Evolutionary conservation across 805 yeast species (phyloP), one percentile per base, ranked within the genome.

Genomic region (Suhomyces kilbournensis): DNA sequence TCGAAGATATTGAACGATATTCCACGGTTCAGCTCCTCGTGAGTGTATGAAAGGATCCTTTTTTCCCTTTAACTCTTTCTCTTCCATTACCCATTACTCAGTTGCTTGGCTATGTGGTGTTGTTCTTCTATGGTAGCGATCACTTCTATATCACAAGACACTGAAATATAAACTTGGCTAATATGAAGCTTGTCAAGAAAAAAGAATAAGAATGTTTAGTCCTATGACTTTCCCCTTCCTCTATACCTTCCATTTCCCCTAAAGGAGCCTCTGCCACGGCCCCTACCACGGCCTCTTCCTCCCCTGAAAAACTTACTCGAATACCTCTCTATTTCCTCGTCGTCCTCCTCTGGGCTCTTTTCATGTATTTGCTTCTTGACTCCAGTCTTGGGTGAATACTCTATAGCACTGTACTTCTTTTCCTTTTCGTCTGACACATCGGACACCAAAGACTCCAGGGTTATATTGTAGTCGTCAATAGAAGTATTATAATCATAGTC

Each of bases 251-350:
- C 54, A 44, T 57, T 45, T 46, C 57, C 53, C 55, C 60, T 51
- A 51, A 49, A 54, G 17, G 48, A 43, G 10, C 56, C 51, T 49
- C 65, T 46, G 7, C 60, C 57, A 7, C 60, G 46, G 8, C 48
- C 52, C 19, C 55, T 47, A 6, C 54, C 61, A 23, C 61, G 28
- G 8, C 38, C 38, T 19, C 61, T 57, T 20, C 57, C 47, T 14
- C 59, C 53, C 44, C 56, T 43, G 10, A 50, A 19, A 30, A 43
- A 35, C 38, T 38, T 30, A 44, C 39, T 17, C 3, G 42, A 38
- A 17, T 34, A 35, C 45, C 17, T 44, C 22, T 20, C 47, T 30
- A 35, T 45, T 32, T 50, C 52, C 25, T 51, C 56, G 4, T 38
- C 52, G 7, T 53, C 60, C 4, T 52, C 47, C 7, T 35, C 45